Base-by-base conservation (phyloP, 108 stramenopile species). In the Nannochloropsis salina region DNA sequence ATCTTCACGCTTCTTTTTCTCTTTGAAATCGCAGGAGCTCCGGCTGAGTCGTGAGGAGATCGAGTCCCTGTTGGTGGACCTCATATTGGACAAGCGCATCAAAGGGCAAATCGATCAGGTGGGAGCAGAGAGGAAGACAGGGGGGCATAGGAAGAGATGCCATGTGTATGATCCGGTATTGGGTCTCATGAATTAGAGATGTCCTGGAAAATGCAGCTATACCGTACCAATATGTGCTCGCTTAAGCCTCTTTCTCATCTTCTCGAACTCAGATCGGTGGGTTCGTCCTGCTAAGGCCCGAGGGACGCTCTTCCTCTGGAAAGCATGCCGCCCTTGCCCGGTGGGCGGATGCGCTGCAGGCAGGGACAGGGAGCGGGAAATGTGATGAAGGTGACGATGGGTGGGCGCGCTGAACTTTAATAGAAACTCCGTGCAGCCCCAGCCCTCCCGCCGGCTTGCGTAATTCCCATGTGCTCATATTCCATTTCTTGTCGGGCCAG, bases 71-170 rank as follows among this genome's bases (percentile, higher is more conserved):
- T n/a, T 91, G 51, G 88, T 89, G 41, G 82, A 85, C 42, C 83
- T 91, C 18, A 91, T 91, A 22, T 20, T 85, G 31, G 86, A 87
- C 74, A 44, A 43, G 11, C 84, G 87, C 41, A 40, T 90, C 74
- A 79, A 21, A 18, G 90, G 79, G 9, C 74, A n/a, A 5, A n/a
- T 90, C 21, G 88, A 90, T 44, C 88, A 90, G 81, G 43, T 80
- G 9, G 11, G 44, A 11, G 87, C 84, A 81, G 61, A 6, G 8
- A 74, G 61, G 61, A n/a, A 74, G 61, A 15, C 12, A 51, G 47
- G 47, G 15, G 15, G 47, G 47, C 12, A 51, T 10, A 51, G 47
- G 47, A 51, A 51, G 1, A 51, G 47, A 51, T 31, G 31, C 31
- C 31, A 31, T 31, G 31, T 31, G 31, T 31, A 31, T 31, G 31